phyloP scores from a whole-genome alignment of 352 stramenopile species.

The Phytophthora hibernalis region DNA sequence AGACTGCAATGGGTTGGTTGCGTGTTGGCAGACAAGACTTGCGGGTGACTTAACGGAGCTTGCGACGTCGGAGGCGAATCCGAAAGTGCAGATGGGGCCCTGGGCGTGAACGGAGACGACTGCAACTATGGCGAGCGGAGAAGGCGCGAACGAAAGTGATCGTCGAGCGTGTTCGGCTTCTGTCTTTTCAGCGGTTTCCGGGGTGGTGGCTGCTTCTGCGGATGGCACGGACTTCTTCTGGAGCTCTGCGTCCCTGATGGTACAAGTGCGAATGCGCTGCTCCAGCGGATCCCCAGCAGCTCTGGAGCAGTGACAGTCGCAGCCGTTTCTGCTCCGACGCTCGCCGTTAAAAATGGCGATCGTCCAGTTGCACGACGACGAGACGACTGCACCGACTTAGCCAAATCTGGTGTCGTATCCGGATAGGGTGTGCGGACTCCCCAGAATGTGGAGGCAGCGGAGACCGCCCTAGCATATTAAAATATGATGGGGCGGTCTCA shows the following conservation, averaged over 20 bases:
- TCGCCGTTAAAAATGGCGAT: constrained; percentile 5
- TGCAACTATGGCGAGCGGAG: too few species aligned
- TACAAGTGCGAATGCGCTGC: constrained; percentile 22
- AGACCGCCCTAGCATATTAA: background rate
- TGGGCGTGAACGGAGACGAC: constrained; percentile 8
- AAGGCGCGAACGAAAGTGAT: constrained; percentile 38
- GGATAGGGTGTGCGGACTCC: too few species aligned
- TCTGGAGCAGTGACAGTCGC: constrained; percentile 3
- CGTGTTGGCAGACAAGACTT: too few species aligned
- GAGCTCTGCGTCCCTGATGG: constrained; percentile 6
- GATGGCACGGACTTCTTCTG: constrained; percentile 5
- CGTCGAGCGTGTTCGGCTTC: constrained; percentile 11
- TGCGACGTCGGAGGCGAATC: constrained; percentile 15
- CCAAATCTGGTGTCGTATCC: constrained; percentile 19
- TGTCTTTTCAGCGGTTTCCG: constrained; percentile 36
- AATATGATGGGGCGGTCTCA: too few species aligned
- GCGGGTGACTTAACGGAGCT: background rate
- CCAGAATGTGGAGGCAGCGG: background rate
- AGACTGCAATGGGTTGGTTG: constrained; percentile 22
- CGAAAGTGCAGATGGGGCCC: constrained; percentile 38
- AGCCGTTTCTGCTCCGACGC: constrained; percentile 27
- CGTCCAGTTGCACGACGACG: constrained; percentile 15
- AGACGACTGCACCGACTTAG: constrained; percentile 21
- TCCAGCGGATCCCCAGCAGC: constrained; percentile 1
- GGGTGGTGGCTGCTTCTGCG: constrained; percentile 15